phyloP scores from a whole-genome alignment of 1,139 yeast genomes.

The Kurtzmaniella quercitrusa region DNA sequence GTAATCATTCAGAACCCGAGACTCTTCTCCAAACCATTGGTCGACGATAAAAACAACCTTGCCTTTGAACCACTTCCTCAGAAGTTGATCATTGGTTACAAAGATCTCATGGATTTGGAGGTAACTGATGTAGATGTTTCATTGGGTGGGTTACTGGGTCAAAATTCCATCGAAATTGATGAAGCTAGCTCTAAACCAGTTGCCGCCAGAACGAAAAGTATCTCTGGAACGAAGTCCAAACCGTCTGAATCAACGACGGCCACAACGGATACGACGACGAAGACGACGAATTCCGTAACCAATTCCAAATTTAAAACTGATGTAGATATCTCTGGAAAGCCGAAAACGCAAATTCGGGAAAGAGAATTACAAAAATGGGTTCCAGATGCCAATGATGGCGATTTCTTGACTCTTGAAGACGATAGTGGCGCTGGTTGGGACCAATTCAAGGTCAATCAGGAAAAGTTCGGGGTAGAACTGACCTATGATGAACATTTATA shows the following conservation, averaged over 20 bases:
- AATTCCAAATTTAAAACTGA: conserved; percentile 65
- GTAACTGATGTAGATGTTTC: conserved; percentile 34
- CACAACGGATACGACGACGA: too few relatives aligned
- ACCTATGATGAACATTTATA: conserved; percentile 86
- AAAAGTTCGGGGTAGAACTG: conserved; percentile 83
- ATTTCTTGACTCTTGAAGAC: conserved; percentile 43
- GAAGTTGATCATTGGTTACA: conserved; percentile 48
- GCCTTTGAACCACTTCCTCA: conserved; percentile 35
- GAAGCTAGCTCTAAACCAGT: not conserved
- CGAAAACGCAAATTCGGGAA: conserved; percentile 37
- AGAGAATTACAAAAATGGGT: conserved; percentile 84
- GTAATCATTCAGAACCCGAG: conserved; percentile 50
- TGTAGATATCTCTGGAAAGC: conserved; percentile 63
- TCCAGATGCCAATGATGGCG: conserved; percentile 52
- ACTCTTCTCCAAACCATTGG: conserved; percentile 25
- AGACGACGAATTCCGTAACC: too few relatives aligned
- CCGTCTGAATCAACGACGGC: conserved; percentile 3
- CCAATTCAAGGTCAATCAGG: conserved; percentile 86
- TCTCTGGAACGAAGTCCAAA: too few relatives aligned
- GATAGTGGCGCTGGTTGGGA: conserved; percentile 56
- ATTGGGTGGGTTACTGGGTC: conserved; percentile 12
- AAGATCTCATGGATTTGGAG: conserved; percentile 63
- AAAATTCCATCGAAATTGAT: not conserved
- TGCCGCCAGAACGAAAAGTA: too few relatives aligned
- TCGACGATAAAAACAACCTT: conserved; percentile 27